Base-by-base conservation (phyloP, 2,329 filamentous ascomycete genomes). In the Bisporella sp. region DNA sequence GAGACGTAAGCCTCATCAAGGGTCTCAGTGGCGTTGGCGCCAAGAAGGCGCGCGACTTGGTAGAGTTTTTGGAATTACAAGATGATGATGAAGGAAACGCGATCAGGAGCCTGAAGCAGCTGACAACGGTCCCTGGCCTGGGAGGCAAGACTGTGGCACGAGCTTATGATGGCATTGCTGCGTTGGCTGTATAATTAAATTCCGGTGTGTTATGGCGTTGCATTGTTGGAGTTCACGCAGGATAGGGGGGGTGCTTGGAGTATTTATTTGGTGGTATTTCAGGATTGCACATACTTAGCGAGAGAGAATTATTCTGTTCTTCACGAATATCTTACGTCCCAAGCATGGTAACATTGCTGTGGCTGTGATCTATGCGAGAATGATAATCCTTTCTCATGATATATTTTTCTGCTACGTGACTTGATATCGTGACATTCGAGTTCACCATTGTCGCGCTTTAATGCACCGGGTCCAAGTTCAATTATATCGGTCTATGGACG, bases 11-110 rank as follows among this genome's bases (percentile, higher is more conserved):
- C 11, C 73, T 78, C 62, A 89, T 90, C 66, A 78, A 77, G 60
- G 70, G 78, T 3, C 73, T 90, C 1, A 81, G 81, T 39, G 86
- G 86, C 2, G 82, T 90, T 8, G 87, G 86, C 0, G 74, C 80
- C 1, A 89, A 89, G 70, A 86, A 84, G 65, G 86, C 86, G 0
- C 69, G 72, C 41, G 79, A 82, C 55, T 64, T 83, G 33, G 73
- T 83, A 5, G 75, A 79, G 46, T 75, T 75, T 54, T 63, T 83
- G n/a, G 73, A 75, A 42, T 59, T 72, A 21, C 67, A 73, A 32
- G 64, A 62, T 6, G 68, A 66, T 5, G 69, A 69, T 6, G 71
- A 71, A 5, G 68, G 66, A 4, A 67, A 68, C 1, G 62, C 61
- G 28, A 73, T 83, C 35, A 69, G 68, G 56, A 75, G 66, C 13